Percentiles rank a stretch among this genome's conserved stretches.
These are phyloP conservation scores for Chalaropsis ovoidea DNA, from an alignment of 2,329 filamentous ascomycete genomes.

Conservation along the genomic window DNA sequence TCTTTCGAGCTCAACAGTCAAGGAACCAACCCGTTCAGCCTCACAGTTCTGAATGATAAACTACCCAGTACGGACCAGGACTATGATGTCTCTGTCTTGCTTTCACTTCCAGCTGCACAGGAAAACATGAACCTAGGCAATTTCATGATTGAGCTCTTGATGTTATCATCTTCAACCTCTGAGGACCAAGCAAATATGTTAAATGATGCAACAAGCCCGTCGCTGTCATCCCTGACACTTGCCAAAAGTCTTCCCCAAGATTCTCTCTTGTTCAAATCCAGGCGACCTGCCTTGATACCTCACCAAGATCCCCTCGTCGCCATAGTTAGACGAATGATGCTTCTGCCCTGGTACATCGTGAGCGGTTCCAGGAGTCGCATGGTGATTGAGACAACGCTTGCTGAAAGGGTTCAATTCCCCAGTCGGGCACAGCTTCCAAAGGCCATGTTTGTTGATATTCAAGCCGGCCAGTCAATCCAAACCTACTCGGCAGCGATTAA, in stretches of 20 bases:
- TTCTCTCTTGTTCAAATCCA: constrained; percentile 48
- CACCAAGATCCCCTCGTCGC: constrained; percentile 65
- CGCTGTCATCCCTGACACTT: background rate
- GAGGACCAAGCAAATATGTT: background rate
- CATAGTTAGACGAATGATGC: constrained; percentile 47
- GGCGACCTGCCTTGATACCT: constrained; percentile 67
- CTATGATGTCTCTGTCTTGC: constrained; percentile 70
- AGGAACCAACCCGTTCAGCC: constrained; percentile 44
- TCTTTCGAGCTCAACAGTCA: constrained; percentile 32
- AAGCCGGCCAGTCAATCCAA: constrained; percentile 60
- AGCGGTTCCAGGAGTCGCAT: constrained; percentile 20
- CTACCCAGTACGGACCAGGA: constrained; percentile 60
- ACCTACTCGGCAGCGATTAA: constrained; percentile 61
- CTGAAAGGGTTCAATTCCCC: constrained; percentile 59
- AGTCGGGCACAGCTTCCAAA: constrained; percentile 36
- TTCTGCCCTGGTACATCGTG: constrained; percentile 60
- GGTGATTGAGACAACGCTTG: constrained; percentile 48
- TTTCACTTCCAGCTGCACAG: constrained; percentile 68
- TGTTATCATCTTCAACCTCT: constrained; percentile 1
- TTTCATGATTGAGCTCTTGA: constrained; percentile 76
- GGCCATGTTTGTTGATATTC: constrained; percentile 51
- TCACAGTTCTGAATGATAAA: constrained; percentile 38
- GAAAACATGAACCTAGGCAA: constrained; percentile 71
- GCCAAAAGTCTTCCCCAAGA: constrained; percentile 10
- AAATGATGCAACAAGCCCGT: background rate